Conservation (phyloP, 805 yeast species). For the Kodamaea nitidulidarum region DNA sequence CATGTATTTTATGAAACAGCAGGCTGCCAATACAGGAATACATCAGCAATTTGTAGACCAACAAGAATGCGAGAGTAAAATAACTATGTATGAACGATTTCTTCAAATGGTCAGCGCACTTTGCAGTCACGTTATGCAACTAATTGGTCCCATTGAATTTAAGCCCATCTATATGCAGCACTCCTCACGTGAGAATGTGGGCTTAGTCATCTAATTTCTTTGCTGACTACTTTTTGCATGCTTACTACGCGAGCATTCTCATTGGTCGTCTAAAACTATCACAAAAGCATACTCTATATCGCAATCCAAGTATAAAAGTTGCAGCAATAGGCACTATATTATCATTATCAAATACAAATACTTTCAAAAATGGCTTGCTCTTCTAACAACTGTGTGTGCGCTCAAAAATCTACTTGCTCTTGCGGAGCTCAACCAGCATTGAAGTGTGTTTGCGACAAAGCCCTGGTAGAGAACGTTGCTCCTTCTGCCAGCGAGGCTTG, state of each 20-base stretch:
- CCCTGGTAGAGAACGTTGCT: constrained; percentile 47
- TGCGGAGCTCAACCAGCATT: constrained; percentile 60
- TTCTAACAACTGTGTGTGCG: constrained; percentile 46
- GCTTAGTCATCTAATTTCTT: neutral
- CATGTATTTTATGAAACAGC: too few relatives aligned
- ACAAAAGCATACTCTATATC: neutral
- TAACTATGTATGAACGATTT: too few relatives aligned
- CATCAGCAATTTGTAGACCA: too few relatives aligned
- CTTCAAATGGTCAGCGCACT: too few relatives aligned
- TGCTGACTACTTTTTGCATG: constrained; percentile 2
- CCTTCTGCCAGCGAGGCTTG: constrained; percentile 44
- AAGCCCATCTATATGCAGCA: too few relatives aligned
- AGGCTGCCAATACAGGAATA: too few relatives aligned
- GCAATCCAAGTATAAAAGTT: neutral
- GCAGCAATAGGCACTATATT: neutral
- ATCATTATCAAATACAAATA: neutral
- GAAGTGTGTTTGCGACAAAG: constrained; percentile 51
- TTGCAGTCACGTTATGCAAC: too few relatives aligned
- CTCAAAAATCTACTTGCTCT: constrained; percentile 59
- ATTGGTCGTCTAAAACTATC: neutral
- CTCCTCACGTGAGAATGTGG: too few relatives aligned
- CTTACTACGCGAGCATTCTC: neutral
- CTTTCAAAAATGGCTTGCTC: constrained; percentile 14
- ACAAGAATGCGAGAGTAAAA: too few relatives aligned
- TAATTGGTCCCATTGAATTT: too few relatives aligned